Evolutionary conservation across 1,284 basidiomycete species (phyloP), one percentile per base, ranked within the genome.

Genomic region (Ganoderma lucidum): DNA sequence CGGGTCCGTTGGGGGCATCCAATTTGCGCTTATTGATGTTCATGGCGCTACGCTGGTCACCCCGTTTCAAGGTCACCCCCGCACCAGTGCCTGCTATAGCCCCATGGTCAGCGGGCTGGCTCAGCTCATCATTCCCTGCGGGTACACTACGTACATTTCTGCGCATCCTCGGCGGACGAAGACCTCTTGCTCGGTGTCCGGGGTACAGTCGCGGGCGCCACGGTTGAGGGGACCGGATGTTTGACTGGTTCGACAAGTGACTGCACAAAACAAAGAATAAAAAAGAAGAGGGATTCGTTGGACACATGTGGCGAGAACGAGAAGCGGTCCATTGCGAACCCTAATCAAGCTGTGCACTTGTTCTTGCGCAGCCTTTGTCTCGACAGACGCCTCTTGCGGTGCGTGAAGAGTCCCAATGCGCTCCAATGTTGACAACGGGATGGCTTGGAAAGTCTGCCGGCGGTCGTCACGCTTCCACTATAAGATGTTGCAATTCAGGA

Each of bases 271-370:
- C 80, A 86, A 87, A 84, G 68, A 80, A 79, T 84, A 78, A 62
- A 72, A 71, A 63, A 63, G 42, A 64, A 83, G 81, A 82, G 78
- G 80, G 64, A 74, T 77, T 78, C 74, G 83, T 86, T 82, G 81
- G 83, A 80, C 75, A 83, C 78, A 82, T 81, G 79, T 76, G 76
- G 81, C 77, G 75, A 80, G 78, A 78, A 82, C 70, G 77, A 82
- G 81, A 83, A 83, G 81, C 77, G 80, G 85, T 80, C 84, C 84
- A 83, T 78, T 85, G 87, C 90, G 86, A 89, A 91, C 90, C 89
- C 86, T 90, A 70, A 88, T 87, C 67, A 89, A 82, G 73, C 80
- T 82, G 80, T 85, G 82, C 64, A 88, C 80, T 71, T 85, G 84
- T 74, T 78, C 71, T 53, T 77, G 67, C 64, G 69, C 72, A 71